Evolutionary conservation across 768 basidiomycete species (phyloP).

Genomic region (Tulasnella sp.): DNA sequence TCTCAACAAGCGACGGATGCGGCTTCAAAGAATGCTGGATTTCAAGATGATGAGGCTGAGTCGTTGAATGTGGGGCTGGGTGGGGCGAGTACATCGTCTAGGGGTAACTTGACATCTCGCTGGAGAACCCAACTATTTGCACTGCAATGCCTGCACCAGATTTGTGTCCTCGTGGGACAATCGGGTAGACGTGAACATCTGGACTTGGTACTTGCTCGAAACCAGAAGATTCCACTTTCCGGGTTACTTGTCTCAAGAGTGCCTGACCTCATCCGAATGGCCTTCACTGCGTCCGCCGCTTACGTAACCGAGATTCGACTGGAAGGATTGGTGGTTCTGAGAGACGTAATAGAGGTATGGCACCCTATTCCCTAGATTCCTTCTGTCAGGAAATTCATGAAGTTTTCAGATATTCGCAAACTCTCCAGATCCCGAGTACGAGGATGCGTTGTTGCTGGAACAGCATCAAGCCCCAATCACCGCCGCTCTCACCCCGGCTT

Average conservation of each 20-base stretch:
- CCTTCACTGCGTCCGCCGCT: conserved; percentile 92
- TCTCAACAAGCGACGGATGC: conserved; percentile 61
- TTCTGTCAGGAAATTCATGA: not conserved
- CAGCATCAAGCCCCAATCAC: conserved; percentile 98
- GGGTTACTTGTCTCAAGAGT: conserved; percentile 72
- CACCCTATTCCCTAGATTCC: too few relatives aligned
- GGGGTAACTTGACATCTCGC: conserved; percentile 48
- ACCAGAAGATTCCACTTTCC: conserved; percentile 40
- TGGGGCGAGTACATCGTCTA: conserved; percentile 19
- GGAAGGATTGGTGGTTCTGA: conserved; percentile 76
- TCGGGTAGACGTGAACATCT: conserved; percentile 75
- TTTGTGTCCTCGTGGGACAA: conserved; percentile 59
- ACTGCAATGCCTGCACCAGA: conserved; percentile 78
- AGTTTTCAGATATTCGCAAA: conserved; percentile 59
- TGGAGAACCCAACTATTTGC: conserved; percentile 98
- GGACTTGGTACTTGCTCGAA: conserved; percentile 57
- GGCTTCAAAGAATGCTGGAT: conserved; percentile 34
- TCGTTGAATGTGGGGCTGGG: conserved; percentile 54
- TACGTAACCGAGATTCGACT: conserved; percentile 92
- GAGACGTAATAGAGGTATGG: conserved; percentile 80
- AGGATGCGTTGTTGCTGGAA: conserved; percentile 78
- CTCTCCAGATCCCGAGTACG: conserved; percentile 85
- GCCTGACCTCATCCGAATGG: conserved; percentile 91
- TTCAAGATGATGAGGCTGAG: conserved; percentile 86
- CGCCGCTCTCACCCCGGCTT: conserved; percentile 91